These are phyloP conservation scores for Polygonum maritimum DNA, from an alignment of 148 eudicot genomes.

Conservation along the genomic window DNA sequence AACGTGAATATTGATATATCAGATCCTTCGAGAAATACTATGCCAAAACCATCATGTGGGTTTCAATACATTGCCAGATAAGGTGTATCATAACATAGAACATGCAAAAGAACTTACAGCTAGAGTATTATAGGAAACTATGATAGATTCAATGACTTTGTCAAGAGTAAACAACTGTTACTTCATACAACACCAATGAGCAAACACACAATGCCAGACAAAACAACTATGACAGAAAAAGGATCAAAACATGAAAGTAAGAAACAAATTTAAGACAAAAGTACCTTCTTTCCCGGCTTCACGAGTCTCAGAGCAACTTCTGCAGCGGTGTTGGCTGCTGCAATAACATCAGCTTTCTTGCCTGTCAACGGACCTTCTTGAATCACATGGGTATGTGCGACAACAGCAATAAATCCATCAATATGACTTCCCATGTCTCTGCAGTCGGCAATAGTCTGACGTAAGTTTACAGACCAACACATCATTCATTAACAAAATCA, in stretches of 20 bases:
- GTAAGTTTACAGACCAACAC: background rate
- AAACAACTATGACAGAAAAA: background rate
- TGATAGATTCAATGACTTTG: background rate
- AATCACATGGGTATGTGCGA: slow-evolving; percentile 75
- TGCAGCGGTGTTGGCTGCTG: slow-evolving; percentile 87
- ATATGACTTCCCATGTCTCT: slow-evolving; percentile 94
- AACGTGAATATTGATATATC: no score
- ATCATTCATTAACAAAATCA: background rate
- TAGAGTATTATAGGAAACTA: background rate
- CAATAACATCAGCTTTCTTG: slow-evolving; percentile 78
- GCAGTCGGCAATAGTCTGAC: slow-evolving; percentile 3
- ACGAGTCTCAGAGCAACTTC: slow-evolving; percentile 93
- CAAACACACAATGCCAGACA: background rate
- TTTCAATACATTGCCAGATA: no score
- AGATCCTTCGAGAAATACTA: no score
- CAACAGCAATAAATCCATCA: slow-evolving; percentile 89
- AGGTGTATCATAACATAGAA: no score
- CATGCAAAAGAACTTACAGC: background rate
- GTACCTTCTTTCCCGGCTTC: slow-evolving; percentile 86
- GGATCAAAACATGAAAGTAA: background rate
- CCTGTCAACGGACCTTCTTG: slow-evolving; percentile 78
- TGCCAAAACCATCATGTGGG: no score
- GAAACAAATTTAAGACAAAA: background rate
- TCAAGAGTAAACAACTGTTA: no score
- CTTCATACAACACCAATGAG: background rate